Percentiles rank a stretch among this genome's conserved stretches.
Conservation (phyloP, 495 filamentous ascomycete genomes). For the Trichocladium uniseriatum region DNA sequence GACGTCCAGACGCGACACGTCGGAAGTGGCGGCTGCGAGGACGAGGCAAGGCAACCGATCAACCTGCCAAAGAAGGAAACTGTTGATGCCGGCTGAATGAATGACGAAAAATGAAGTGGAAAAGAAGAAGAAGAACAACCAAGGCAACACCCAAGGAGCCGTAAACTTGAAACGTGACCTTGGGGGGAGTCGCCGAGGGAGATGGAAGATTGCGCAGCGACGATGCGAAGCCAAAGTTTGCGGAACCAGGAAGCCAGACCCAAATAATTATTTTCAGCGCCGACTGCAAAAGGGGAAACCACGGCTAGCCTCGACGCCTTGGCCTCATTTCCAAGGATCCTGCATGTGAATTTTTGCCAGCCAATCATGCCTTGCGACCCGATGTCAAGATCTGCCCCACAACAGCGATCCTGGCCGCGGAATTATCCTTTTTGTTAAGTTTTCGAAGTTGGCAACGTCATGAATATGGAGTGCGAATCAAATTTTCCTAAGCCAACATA, state of each 20-base stretch:
- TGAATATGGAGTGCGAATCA: no score
- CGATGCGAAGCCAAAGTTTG: constrained; percentile 1
- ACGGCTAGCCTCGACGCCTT: constrained; percentile 13
- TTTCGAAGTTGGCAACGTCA: no score
- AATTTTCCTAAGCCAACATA: no score
- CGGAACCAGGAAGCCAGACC: constrained; percentile 6
- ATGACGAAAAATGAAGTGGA: constrained; percentile 1
- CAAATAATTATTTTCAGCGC: constrained; percentile 12
- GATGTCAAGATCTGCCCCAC: neutral
- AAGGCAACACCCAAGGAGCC: constrained; percentile 5
- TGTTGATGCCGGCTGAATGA: neutral
- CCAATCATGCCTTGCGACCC: constrained; percentile 13
- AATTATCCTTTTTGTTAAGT: no score
- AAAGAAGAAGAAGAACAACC: constrained; percentile 1
- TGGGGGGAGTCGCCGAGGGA: neutral
- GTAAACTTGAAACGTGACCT: constrained; percentile 4
- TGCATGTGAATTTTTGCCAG: constrained; percentile 23
- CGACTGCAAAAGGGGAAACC: constrained; percentile 17
- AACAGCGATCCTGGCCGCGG: neutral
- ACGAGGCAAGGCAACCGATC: no score
- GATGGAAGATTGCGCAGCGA: neutral
- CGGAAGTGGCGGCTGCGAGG: neutral
- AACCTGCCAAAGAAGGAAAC: neutral
- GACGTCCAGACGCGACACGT: constrained; percentile 5
- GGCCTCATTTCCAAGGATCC: constrained; percentile 24